Evolutionary conservation across 768 basidiomycete species (phyloP).

Genomic region (Phylloporus arenicola): DNA sequence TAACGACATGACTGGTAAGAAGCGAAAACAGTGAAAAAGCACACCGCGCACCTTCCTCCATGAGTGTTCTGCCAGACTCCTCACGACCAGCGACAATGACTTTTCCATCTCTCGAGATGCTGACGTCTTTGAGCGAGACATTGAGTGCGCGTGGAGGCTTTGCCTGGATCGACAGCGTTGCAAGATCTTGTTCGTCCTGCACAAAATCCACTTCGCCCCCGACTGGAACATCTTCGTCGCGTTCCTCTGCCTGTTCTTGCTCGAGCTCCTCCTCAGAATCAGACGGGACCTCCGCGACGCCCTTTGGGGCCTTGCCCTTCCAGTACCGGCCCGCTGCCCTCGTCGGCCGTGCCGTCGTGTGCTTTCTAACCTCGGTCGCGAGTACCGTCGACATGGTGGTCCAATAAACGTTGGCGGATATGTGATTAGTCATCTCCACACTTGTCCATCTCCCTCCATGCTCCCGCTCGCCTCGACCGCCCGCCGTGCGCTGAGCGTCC

Average conservation of each 20-base stretch:
- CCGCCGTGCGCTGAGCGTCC: background rate
- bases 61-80: slow-evolving; percentile 69
- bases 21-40: slow-evolving; percentile 9
- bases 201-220: slow-evolving; percentile 51
- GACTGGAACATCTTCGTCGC: slow-evolving; percentile 53
- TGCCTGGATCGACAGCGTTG: slow-evolving; percentile 30
- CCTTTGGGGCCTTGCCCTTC: slow-evolving; percentile 86
- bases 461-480: slow-evolving; percentile 12
- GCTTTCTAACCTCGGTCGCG: slow-evolving; percentile 47
- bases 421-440: slow-evolving; percentile 17
- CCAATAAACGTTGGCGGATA: slow-evolving; percentile 9
- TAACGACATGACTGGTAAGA: slow-evolving; percentile 3
- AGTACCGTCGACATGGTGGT: slow-evolving; percentile 30
- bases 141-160: slow-evolving; percentile 54
- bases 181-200: slow-evolving; percentile 45
- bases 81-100: slow-evolving; percentile 75
- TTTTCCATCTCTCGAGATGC: slow-evolving; percentile 73
- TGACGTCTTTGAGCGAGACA: slow-evolving; percentile 72
- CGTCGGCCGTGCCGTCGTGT: slow-evolving; percentile 73
- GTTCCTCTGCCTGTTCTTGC: slow-evolving; percentile 35
- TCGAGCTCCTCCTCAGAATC: slow-evolving; percentile 65
- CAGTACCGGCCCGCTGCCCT: slow-evolving; percentile 81
- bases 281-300: slow-evolving; percentile 50
- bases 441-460: background rate
- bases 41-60: slow-evolving; percentile 45